Evolutionary conservation across 2,329 filamentous ascomycete genomes (phyloP).

Genomic region (Xylariaceae sp.): DNA sequence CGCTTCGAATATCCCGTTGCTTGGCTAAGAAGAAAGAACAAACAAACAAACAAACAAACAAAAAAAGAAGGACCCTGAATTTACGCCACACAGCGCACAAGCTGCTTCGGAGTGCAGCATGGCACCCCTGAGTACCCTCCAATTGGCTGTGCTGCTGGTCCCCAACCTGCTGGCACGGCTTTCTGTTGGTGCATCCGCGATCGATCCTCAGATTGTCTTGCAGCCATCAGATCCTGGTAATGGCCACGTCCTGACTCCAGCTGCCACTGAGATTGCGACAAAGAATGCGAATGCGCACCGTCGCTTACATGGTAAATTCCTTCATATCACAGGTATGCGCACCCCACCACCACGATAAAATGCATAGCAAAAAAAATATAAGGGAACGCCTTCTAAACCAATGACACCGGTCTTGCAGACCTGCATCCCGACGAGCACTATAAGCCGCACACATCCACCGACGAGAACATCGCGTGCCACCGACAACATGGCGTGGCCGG

Average conservation of each 20-base stretch:
- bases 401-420: constrained; percentile 49
- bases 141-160: constrained; percentile 22
- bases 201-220: constrained; percentile 26
- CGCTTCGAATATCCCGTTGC: too few species aligned
- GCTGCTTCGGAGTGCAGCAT: constrained; percentile 22
- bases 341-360: constrained; percentile 17
- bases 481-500: constrained; percentile 71
- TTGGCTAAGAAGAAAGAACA: too few species aligned
- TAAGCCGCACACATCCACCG: constrained; percentile 68
- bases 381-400: constrained; percentile 10
- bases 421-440: constrained; percentile 90
- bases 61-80: not conserved
- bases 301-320: constrained; percentile 66
- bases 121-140: constrained; percentile 20
- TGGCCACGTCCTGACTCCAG: constrained; percentile 12
- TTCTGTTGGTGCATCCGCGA: constrained; percentile 26
- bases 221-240: constrained; percentile 23
- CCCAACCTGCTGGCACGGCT: constrained; percentile 27
- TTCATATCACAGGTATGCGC: constrained; percentile 77
- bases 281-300: constrained; percentile 25
- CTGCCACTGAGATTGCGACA: constrained; percentile 2
- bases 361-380: too few species aligned
- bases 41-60: too few species aligned
- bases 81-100: constrained; percentile 8
- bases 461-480: constrained; percentile 69